Conservation (phyloP, 2,329 filamentous ascomycete genomes). For the Emergomyces pasteurianus region DNA sequence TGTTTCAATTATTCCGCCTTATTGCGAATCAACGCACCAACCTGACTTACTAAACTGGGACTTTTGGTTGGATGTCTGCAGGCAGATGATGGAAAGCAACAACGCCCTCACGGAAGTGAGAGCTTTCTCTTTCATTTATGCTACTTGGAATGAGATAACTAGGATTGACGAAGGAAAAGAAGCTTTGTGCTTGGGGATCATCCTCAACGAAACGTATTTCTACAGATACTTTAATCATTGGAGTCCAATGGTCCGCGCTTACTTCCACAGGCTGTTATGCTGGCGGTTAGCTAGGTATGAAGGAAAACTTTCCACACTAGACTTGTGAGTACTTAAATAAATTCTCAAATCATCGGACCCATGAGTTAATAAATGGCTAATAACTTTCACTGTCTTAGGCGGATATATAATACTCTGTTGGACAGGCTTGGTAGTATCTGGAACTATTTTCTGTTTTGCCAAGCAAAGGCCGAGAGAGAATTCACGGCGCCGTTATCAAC, state of each 20-base stretch:
- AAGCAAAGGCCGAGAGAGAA: slow-evolving; percentile 50
- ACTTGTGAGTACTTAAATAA: slow-evolving; percentile 46
- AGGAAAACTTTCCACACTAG: slow-evolving; percentile 51
- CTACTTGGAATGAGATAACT: slow-evolving; percentile 62
- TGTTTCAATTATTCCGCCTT: slow-evolving; percentile 54
- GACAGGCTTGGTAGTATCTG: slow-evolving; percentile 60
- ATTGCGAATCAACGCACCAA: slow-evolving; percentile 38
- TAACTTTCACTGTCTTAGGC: slow-evolving; percentile 32
- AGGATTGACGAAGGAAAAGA: slow-evolving; percentile 56
- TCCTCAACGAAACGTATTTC: slow-evolving; percentile 64
- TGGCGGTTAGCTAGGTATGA: slow-evolving; percentile 76
- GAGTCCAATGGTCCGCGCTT: slow-evolving; percentile 90
- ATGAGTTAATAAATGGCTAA: slow-evolving; percentile 12
- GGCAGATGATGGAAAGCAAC: slow-evolving; percentile 66
- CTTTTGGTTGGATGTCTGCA: slow-evolving; percentile 76
- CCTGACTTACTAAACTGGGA: slow-evolving; percentile 56
- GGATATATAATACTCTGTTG: slow-evolving; percentile 57
- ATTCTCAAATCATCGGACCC: neutral
- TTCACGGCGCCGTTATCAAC: slow-evolving; percentile 55
- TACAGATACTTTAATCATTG: slow-evolving; percentile 80
- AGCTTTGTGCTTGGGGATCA: slow-evolving; percentile 58
- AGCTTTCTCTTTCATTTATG: slow-evolving; percentile 68
- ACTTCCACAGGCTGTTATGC: slow-evolving; percentile 81
- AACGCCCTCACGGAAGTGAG: slow-evolving; percentile 87
- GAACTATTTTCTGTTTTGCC: slow-evolving; percentile 67